Base-by-base conservation (phyloP, 2,329 filamentous ascomycete genomes). In the Penicillium polonicum region DNA sequence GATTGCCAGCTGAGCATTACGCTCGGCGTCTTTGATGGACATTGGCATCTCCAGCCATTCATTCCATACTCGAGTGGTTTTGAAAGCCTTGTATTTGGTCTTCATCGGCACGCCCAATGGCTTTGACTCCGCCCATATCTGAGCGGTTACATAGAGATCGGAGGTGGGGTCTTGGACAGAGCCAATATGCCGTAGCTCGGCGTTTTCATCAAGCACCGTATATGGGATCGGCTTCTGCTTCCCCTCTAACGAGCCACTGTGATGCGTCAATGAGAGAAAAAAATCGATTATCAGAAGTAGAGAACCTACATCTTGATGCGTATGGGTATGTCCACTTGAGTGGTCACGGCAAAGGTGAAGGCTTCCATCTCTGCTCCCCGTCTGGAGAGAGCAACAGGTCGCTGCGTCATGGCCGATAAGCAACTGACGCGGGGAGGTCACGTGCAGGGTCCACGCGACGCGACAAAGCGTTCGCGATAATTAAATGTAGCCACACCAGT, bases 101-200 rank as follows among this genome's bases (percentile, higher is more conserved):
- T 97, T 93, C 12, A 95, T 84, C 0, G 92, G 90, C 1, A 97
- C 90, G 0, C 92, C 95, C 65, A 99, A 79, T 36, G 93, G 92
- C 73, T 99, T 99, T 29, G 92, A 97, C 68, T 95, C 92, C 13
- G 92, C 91, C 89, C 93, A 99, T 68, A 97, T 84, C 75, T 97
- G 94, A 9, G 88, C 89, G 0, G 92, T 97, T 48, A 96, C 88
- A 71, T 93, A 97, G 48, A 99, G 87, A 73, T 99, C 94, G 27
- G 92, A 97, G 71, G 88, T 80, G 0, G 88, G 80, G 74, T 90
- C 92, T 61, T 87, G 85, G 68, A 93, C 94, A 21, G 93, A 96
- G 50, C 91, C 93, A 55, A 94, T 83, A 72, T 97, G 90, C 63
- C 92, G 86, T 31, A 97, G 81, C 55, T 95, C 89, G 0, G 92